These are phyloP conservation scores for Porcisia deanei DNA, from an alignment of 208 protist genomes.

Conservation along the genomic window DNA sequence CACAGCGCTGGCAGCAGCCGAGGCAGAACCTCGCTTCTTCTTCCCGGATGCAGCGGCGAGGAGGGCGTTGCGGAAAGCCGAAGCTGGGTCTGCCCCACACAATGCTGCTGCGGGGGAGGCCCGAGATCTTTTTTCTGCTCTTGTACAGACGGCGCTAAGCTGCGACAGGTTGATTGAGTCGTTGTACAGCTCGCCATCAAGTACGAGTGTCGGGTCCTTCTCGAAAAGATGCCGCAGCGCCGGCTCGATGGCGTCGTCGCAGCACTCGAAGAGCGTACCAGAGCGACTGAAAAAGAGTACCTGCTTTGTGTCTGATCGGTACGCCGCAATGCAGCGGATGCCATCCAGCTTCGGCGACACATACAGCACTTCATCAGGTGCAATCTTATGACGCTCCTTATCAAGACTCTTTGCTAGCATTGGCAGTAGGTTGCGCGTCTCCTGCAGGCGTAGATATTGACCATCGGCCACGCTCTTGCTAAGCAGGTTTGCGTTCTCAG, in stretches of 20 bases:
- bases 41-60: conserved; percentile 1
- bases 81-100: not conserved
- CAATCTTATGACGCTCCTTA: conserved; percentile 64
- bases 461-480: conserved; percentile 78
- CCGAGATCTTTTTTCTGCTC: not conserved
- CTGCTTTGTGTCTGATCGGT: conserved; percentile 44
- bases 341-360: conserved; percentile 92
- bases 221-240: conserved; percentile 65
- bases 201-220: conserved; percentile 68
- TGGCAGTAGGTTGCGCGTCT: conserved; percentile 78
- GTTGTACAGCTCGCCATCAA: conserved; percentile 91
- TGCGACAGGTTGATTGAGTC: conserved; percentile 47
- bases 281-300: conserved; percentile 85
- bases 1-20: not conserved
- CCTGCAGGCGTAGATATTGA: conserved; percentile 55
- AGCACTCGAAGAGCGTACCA: conserved; percentile 88
- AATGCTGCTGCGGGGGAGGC: not conserved
- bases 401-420: conserved; percentile 88
- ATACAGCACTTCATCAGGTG: conserved; percentile 41
- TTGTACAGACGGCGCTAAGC: not conserved
- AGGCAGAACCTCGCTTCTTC: not conserved
- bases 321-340: conserved; percentile 86
- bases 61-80: conserved; percentile 13
- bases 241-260: conserved; percentile 71
- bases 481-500: conserved; percentile 58